Percentiles rank a stretch among this genome's conserved stretches.
Evolutionary conservation across 257 asterid genomes (phyloP).

Genomic region (Nicotiana tomentosiformis): DNA sequence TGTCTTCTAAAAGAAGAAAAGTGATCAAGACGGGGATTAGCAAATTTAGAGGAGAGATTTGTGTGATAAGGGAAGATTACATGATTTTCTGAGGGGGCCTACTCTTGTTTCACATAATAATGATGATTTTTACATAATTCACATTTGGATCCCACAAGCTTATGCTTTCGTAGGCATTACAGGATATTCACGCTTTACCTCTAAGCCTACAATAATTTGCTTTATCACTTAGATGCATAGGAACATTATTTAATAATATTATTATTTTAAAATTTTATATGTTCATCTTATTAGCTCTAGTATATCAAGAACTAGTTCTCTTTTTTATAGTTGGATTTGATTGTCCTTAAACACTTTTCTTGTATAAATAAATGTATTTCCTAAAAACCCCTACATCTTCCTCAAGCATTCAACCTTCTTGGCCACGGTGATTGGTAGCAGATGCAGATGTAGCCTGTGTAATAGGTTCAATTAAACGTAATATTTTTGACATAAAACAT

Average conservation of each 20-base stretch:
- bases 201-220: neutral
- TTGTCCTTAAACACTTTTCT: no score
- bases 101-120: neutral
- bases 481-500: no score
- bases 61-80: conserved; percentile 10
- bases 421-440: no score
- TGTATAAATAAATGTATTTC: no score
- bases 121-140: conserved; percentile 1
- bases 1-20: conserved; percentile 11
- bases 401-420: no score
- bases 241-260: neutral
- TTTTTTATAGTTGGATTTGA: no score
- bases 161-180: neutral
- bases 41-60: conserved; percentile 28
- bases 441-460: no score
- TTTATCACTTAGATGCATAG: neutral
- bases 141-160: neutral
- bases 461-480: no score
- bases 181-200: neutral
- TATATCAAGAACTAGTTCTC: no score
- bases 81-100: neutral
- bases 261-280: neutral
- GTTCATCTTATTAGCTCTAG: neutral
- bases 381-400: no score
- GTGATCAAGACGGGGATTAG: conserved; percentile 15